Evolutionary conservation across 257 asterid species (phyloP).

Genomic region (Primulina eburnea): DNA sequence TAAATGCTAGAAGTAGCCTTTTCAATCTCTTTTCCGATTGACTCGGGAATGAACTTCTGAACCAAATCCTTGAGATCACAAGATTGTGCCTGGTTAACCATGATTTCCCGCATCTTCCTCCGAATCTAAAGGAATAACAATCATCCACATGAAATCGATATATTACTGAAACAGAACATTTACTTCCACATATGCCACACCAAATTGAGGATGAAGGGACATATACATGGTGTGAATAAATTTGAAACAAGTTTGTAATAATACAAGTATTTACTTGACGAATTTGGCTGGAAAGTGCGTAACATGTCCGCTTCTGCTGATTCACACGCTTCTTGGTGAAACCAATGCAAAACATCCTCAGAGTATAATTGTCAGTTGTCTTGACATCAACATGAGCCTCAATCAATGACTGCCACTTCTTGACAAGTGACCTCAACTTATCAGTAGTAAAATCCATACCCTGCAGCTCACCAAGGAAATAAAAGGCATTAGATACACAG

Average conservation of each 20-base stretch:
- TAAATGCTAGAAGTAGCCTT: constrained; percentile 45
- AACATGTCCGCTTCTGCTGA: constrained; percentile 45
- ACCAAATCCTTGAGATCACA: constrained; percentile 47
- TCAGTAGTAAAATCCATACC: constrained; percentile 46
- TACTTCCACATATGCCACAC: neutral
- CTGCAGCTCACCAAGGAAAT: constrained; percentile 15
- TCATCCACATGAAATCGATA: neutral
- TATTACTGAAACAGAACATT: neutral
- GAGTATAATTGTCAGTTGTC: constrained; percentile 36
- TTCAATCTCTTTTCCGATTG: constrained; percentile 47
- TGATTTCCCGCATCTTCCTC: constrained; percentile 42
- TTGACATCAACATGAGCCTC: constrained; percentile 49
- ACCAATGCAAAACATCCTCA: constrained; percentile 47
- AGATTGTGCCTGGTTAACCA: constrained; percentile 43
- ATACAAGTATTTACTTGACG: constrained; percentile 28
- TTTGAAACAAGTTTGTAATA: neutral
- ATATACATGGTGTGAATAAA: neutral
- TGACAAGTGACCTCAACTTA: constrained; percentile 43
- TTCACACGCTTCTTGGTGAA: constrained; percentile 45
- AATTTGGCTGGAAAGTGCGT: constrained; percentile 47
- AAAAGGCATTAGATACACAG: neutral
- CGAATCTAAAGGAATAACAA: constrained; percentile 29
- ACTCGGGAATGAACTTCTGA: constrained; percentile 42
- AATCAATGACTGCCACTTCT: constrained; percentile 42
- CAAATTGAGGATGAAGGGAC: neutral